Conservation (phyloP, 257 asterid species). For the Thymus quinquecostatus region DNA sequence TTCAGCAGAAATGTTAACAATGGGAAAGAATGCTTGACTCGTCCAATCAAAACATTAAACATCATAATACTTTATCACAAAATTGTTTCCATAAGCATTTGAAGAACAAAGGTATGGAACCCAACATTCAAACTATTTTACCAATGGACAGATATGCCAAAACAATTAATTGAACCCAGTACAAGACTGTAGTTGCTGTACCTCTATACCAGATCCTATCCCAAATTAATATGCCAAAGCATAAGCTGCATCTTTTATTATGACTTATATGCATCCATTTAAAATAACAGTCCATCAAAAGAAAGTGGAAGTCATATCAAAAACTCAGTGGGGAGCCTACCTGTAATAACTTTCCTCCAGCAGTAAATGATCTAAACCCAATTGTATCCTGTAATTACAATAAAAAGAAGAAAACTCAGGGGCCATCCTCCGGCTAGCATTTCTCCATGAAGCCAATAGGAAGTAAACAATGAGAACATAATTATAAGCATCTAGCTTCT, state of each 20-base stretch:
- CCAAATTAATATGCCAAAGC: conserved; percentile 15
- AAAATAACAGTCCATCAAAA: conserved; percentile 13
- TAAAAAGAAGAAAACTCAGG: conserved; percentile 28
- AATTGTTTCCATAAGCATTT: background rate
- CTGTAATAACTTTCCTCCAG: conserved; percentile 98
- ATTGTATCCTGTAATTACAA: conserved; percentile 72
- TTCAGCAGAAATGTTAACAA: conserved; percentile 11
- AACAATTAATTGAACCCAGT: background rate
- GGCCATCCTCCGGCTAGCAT: background rate
- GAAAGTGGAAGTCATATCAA: conserved; percentile 9
- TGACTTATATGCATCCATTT: background rate
- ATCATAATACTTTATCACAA: conserved; percentile 10
- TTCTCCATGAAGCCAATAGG: conserved; percentile 4
- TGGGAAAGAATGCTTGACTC: background rate
- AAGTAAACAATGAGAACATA: background rate
- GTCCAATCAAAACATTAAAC: background rate
- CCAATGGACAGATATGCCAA: conserved; percentile 11
- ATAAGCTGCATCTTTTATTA: conserved; percentile 13
- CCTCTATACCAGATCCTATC: conserved; percentile 1
- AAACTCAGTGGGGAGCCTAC: conserved; percentile 40
- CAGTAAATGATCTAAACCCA: conserved; percentile 96
- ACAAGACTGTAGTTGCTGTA: background rate
- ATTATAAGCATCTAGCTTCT: background rate
- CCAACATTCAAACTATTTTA: background rate
- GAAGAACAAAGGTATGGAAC: conserved; percentile 18